These are phyloP conservation scores for Rhizodiscina lignyota DNA, from an alignment of 495 filamentous ascomycete genomes.

Conservation along the genomic window DNA sequence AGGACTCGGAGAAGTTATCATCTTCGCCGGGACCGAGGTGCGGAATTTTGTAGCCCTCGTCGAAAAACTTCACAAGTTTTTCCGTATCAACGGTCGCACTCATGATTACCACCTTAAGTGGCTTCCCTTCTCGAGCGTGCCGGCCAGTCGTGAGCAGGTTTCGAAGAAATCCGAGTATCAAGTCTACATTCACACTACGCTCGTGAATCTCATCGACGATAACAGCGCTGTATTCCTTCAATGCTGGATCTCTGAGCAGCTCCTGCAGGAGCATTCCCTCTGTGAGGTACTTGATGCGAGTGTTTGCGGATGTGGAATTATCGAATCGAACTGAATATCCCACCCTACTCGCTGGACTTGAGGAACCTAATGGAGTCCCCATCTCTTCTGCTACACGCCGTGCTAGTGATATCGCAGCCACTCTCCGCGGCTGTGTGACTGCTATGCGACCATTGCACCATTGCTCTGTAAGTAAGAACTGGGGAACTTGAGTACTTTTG, in stretches of 20 bases:
- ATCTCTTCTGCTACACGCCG: slow-evolving; percentile 78
- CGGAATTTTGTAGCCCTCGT: slow-evolving; percentile 9
- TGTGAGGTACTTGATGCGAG: slow-evolving; percentile 81
- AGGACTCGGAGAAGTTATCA: slow-evolving; percentile 7
- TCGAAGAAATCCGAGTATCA: slow-evolving; percentile 74
- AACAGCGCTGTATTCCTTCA: slow-evolving; percentile 73
- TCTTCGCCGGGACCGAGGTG: slow-evolving; percentile 1
- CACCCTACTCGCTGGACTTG: slow-evolving; percentile 52
- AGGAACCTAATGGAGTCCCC: slow-evolving; percentile 59
- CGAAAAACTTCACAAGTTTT: slow-evolving; percentile 59
- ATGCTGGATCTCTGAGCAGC: slow-evolving; percentile 67
- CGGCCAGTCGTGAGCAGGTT: slow-evolving; percentile 47
- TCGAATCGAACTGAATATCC: slow-evolving; percentile 95
- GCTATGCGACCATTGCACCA: slow-evolving; percentile 88
- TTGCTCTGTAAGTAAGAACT: slow-evolving; percentile 63
- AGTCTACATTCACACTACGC: slow-evolving; percentile 87
- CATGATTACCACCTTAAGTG: slow-evolving; percentile 87
- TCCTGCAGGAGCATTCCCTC: slow-evolving; percentile 97
- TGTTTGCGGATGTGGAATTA: slow-evolving; percentile 53
- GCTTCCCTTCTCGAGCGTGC: slow-evolving; percentile 24
- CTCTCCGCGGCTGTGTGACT: slow-evolving; percentile 84
- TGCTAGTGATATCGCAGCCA: slow-evolving; percentile 88
- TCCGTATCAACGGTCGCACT: slow-evolving; percentile 88
- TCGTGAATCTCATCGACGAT: slow-evolving; percentile 97
- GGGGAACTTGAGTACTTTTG: slow-evolving; percentile 92